Conservation (phyloP, 1,284 basidiomycete genomes). For the Ganoderma leucocontextum region DNA sequence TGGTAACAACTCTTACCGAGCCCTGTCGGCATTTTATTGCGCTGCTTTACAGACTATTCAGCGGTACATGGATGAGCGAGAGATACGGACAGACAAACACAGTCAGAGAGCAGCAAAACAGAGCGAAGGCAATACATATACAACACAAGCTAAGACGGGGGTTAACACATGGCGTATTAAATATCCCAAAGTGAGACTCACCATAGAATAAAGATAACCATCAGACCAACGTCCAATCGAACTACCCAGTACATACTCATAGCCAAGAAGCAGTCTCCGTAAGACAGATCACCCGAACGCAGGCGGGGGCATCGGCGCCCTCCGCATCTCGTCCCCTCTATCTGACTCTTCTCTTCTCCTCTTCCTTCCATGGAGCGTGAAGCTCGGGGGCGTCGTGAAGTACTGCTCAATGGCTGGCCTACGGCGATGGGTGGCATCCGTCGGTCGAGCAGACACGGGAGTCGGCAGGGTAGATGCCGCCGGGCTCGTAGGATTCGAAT, state of each 20-base stretch:
- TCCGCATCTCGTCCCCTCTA: conserved; percentile 37
- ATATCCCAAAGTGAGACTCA: neutral
- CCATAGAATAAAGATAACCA: conserved; percentile 12
- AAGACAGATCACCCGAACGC: conserved; percentile 20
- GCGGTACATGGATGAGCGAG: neutral
- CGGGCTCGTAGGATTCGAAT: conserved; percentile 68
- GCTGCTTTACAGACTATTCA: neutral
- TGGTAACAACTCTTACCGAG: neutral
- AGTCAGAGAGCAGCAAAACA: neutral
- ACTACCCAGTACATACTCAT: neutral
- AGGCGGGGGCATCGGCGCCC: conserved; percentile 23
- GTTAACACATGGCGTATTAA: neutral
- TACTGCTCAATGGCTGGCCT: conserved; percentile 51
- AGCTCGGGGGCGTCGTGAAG: conserved; percentile 47
- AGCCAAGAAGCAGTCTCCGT: neutral
- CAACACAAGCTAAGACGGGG: neutral
- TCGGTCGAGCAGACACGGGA: conserved; percentile 30
- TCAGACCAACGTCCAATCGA: neutral
- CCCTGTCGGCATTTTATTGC: neutral
- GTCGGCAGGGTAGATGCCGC: conserved; percentile 36
- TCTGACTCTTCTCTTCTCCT: conserved; percentile 41
- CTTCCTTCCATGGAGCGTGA: conserved; percentile 39
- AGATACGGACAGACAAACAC: neutral
- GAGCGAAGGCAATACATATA: neutral
- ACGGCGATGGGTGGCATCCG: conserved; percentile 30